These are phyloP conservation scores for Coniochaeta prunicola DNA, from an alignment of 2,329 filamentous ascomycete genomes.

Conservation along the genomic window DNA sequence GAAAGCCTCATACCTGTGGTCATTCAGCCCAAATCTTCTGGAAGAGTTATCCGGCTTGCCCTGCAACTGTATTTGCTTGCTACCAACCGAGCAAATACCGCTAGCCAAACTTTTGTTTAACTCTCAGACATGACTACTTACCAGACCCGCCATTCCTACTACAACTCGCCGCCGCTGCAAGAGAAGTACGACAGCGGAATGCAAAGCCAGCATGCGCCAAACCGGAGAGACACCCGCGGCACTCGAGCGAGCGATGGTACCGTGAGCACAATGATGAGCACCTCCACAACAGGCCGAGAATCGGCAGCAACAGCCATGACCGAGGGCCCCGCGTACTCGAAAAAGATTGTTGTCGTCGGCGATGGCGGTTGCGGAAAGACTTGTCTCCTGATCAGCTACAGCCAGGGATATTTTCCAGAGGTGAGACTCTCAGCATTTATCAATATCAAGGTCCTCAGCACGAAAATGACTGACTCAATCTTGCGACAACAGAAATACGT, in stretches of 20 bases:
- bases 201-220: constrained; percentile 1
- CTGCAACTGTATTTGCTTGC: background rate
- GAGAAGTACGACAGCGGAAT: constrained; percentile 9
- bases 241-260: constrained; percentile 80
- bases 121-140: constrained; percentile 10
- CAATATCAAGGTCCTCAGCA: background rate
- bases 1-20: background rate
- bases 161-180: constrained; percentile 19
- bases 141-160: constrained; percentile 48
- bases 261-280: constrained; percentile 76
- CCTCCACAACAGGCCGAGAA: constrained; percentile 56
- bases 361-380: constrained; percentile 99
- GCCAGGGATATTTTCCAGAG: constrained; percentile 98
- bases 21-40: background rate
- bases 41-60: background rate
- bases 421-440: constrained; percentile 42
- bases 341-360: constrained; percentile 98
- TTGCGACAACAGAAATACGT: constrained; percentile 82
- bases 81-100: background rate
- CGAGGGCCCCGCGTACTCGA: constrained; percentile 87
- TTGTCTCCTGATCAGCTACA: constrained; percentile 96
- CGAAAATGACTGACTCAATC: background rate
- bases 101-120: background rate
- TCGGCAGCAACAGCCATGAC: constrained; percentile 80
- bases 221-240: constrained; percentile 40